Evolutionary conservation across 306 rosid genomes (phyloP).

Genomic region (Rosa multiflora): DNA sequence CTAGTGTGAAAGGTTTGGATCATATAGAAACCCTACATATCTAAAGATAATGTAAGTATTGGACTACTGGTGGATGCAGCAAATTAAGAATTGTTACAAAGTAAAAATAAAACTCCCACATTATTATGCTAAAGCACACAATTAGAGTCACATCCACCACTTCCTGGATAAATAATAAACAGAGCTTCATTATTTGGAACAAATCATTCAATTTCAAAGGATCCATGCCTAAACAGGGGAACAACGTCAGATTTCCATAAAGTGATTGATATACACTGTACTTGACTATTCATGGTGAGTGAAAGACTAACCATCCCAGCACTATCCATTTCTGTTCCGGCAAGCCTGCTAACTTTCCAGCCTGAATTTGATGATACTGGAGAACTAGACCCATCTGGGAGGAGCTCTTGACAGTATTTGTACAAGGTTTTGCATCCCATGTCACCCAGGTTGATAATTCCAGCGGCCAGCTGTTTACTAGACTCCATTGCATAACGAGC

Average conservation of each 20-base stretch:
- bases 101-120: not conserved
- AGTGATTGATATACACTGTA: slow-evolving; percentile 1
- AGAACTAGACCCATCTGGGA: slow-evolving; percentile 75
- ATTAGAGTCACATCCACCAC: not conserved
- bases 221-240: not conserved
- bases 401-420: slow-evolving; percentile 73
- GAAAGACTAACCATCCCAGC: slow-evolving; percentile 79
- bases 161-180: slow-evolving; percentile 12
- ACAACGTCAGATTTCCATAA: not conserved
- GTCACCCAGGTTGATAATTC: slow-evolving; percentile 56
- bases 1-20: not conserved
- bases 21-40: not conserved
- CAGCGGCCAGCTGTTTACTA: slow-evolving; percentile 79
- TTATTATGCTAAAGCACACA: slow-evolving; percentile 9
- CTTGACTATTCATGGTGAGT: not conserved
- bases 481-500: slow-evolving; percentile 93
- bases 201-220: not conserved
- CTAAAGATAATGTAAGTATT: not conserved
- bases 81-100: slow-evolving; percentile 4
- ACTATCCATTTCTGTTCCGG: slow-evolving; percentile 64
- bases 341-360: slow-evolving; percentile 62
- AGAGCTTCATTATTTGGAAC: not conserved
- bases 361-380: slow-evolving; percentile 63
- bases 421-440: slow-evolving; percentile 45
- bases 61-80: not conserved